A percentile compares a stretch with the other conserved stretches of the same genome.
Conservation (phyloP, 2,329 filamentous ascomycete species). For the Madurella mycetomatis region DNA sequence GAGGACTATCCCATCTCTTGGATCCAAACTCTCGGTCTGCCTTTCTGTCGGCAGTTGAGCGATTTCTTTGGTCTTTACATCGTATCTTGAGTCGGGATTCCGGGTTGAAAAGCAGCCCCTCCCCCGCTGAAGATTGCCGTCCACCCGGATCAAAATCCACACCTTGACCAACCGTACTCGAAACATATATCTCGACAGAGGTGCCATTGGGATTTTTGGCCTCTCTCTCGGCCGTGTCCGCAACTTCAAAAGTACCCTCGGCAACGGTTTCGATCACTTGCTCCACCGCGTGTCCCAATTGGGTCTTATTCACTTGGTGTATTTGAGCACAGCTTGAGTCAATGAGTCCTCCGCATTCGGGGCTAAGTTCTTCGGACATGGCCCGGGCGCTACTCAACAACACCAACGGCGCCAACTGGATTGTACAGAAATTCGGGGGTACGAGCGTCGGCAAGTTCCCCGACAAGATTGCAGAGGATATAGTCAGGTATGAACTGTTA, state of each 20-base stretch:
- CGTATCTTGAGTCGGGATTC: not conserved
- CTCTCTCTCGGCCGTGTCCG: not conserved
- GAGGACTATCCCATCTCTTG: not conserved
- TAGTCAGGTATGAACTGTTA: slow-evolving; percentile 51
- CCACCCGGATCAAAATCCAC: not conserved
- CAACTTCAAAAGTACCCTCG: not conserved
- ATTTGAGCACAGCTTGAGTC: slow-evolving; percentile 8
- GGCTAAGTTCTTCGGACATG: slow-evolving; percentile 22
- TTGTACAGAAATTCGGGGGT: slow-evolving; percentile 92
- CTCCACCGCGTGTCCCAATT: not conserved
- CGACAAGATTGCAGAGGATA: slow-evolving; percentile 66
- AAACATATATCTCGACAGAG: not conserved
- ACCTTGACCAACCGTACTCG: not conserved
- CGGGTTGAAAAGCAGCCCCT: slow-evolving; percentile 7
- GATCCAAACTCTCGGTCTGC: slow-evolving; percentile 1
- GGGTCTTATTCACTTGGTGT: not conserved
- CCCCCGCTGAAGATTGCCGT: not conserved
- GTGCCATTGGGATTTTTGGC: slow-evolving; percentile 9
- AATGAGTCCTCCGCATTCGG: slow-evolving; percentile 16
- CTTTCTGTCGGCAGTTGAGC: not conserved
- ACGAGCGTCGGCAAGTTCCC: slow-evolving; percentile 95
- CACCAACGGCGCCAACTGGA: slow-evolving; percentile 54
- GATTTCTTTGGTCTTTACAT: not conserved
- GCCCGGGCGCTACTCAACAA: slow-evolving; percentile 26
- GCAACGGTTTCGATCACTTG: not conserved